A percentile compares a stretch with the other conserved stretches of the same genome.
These are phyloP conservation scores for Waltergamsia citrina DNA, from an alignment of 2,329 filamentous ascomycete genomes.

Conservation along the genomic window DNA sequence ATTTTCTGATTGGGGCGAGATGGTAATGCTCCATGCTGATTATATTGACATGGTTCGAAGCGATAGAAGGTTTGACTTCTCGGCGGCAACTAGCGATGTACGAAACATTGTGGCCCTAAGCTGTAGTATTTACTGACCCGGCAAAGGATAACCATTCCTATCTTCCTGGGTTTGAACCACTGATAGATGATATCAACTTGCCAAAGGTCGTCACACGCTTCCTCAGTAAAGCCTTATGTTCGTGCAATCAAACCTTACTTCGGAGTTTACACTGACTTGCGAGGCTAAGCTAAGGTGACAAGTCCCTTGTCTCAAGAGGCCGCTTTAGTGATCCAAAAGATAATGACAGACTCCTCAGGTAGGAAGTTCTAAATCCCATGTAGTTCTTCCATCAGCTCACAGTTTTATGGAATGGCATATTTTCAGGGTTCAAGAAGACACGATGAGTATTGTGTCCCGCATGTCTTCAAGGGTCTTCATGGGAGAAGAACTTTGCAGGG, in stretches of 20 bases:
- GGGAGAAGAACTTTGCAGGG: constrained; percentile 9
- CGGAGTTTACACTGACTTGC: too few species aligned
- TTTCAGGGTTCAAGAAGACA: not conserved
- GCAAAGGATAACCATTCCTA: too few species aligned
- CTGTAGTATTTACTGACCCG: not conserved
- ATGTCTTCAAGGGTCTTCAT: constrained; percentile 11
- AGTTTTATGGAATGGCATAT: constrained; percentile 2
- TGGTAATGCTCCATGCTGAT: constrained; percentile 1
- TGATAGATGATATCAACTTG: not conserved
- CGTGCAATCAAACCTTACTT: not conserved
- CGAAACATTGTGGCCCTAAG: not conserved
- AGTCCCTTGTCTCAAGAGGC: constrained; percentile 1
- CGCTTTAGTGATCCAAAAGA: not conserved
- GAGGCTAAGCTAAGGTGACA: not conserved
- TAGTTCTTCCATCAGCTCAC: too few species aligned
- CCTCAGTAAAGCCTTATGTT: constrained; percentile 4
- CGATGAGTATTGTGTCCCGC: constrained; percentile 6
- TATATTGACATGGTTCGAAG: constrained; percentile 1
- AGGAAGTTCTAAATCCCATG: not conserved
- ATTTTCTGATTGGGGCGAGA: constrained; percentile 3
- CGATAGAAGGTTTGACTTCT: not conserved
- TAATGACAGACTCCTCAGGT: not conserved
- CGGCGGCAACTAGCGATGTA: constrained; percentile 1
- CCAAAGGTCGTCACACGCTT: constrained; percentile 1
- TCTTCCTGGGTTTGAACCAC: constrained; percentile 3